Evolutionary conservation across 2,329 filamentous ascomycete genomes (phyloP), one percentile per base, ranked within the genome.

Genomic region (Xylariomycetidae sp.): DNA sequence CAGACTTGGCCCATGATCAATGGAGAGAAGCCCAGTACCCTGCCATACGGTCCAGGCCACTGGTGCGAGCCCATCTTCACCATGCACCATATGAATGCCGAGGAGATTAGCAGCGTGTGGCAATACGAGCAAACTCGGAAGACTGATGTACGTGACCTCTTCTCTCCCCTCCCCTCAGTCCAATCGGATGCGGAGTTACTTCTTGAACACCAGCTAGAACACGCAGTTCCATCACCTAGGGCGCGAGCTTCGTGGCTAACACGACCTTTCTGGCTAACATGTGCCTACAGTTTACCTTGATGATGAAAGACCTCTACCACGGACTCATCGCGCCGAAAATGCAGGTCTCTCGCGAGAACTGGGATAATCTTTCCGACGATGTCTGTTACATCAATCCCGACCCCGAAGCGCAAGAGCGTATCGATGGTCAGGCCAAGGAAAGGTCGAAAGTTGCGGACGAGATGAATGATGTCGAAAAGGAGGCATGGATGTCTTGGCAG

Each of bases 41-140:
- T 75, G 19, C 66, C 68, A 5, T 74, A 63, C 37, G 63, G 65
- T 1, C 56, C 55, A 4, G 59, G 53, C 8, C 68, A 72, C 39
- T 76, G 72, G 71, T 76, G 72, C 40, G 67, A 74, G 46, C 71
- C 72, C 5, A 60, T 73, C n/a, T 49, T 76, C 25, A 73, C 71
- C 4, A 72, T 76, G 68, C 70, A 74, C 44, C 69, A 74, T 44
- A 64, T 76, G 51, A 63, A 64, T 29, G 59, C 68, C 7, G 63
- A 71, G 43, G 71, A 76, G 46, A 61, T 74, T 28, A 68, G 62
- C 41, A 56, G 48, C 25, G 59, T 73, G 20, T 76, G 71, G 68
- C 62, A 71, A 34, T 74, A 64, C 37, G 72, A 76, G 47, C 63
- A 72, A 48, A 66, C 61, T 4, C 59, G 66, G 19, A 62, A 59